Conservation (phyloP, 441 rosid genomes). For the Euphorbia schlechtendalii region DNA sequence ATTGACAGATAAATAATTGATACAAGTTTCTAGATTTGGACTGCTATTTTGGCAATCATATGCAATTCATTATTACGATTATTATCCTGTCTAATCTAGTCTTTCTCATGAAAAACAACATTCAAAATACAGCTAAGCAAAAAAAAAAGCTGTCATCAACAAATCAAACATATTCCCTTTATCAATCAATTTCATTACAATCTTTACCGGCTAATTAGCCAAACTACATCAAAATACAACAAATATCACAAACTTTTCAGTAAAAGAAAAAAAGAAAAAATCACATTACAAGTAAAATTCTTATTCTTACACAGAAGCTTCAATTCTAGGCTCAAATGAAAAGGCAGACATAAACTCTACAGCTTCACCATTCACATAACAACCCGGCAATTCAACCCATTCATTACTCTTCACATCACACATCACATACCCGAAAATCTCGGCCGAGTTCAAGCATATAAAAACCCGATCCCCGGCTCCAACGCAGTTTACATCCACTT, state of each 20-base stretch:
- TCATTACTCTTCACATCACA: conserved; percentile 41
- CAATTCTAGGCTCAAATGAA: conserved; percentile 84
- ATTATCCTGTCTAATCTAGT: too few relatives aligned
- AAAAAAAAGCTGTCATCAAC: background rate
- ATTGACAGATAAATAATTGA: too few relatives aligned
- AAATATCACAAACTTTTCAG: too few relatives aligned
- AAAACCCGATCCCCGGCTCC: conserved; percentile 60
- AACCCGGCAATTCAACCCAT: conserved; percentile 63
- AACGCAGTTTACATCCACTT: conserved; percentile 71
- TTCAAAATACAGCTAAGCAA: background rate
- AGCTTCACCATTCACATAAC: conserved; percentile 44
- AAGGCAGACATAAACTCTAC: conserved; percentile 72
- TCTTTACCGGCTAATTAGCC: conserved; percentile 13
- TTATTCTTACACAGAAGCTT: conserved; percentile 40
- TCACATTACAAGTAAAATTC: conserved; percentile 9
- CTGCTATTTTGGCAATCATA: too few relatives aligned
- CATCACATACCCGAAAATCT: conserved; percentile 44
- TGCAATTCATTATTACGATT: too few relatives aligned
- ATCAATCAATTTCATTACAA: background rate
- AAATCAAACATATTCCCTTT: background rate
- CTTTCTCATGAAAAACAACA: too few relatives aligned
- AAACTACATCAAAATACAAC: conserved; percentile 7
- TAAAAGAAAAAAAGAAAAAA: background rate
- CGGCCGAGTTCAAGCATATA: conserved; percentile 60
- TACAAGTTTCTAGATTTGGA: too few relatives aligned